Evolutionary conservation across 257 asterid species (phyloP).

Genomic region (Fraxinus excelsior): DNA sequence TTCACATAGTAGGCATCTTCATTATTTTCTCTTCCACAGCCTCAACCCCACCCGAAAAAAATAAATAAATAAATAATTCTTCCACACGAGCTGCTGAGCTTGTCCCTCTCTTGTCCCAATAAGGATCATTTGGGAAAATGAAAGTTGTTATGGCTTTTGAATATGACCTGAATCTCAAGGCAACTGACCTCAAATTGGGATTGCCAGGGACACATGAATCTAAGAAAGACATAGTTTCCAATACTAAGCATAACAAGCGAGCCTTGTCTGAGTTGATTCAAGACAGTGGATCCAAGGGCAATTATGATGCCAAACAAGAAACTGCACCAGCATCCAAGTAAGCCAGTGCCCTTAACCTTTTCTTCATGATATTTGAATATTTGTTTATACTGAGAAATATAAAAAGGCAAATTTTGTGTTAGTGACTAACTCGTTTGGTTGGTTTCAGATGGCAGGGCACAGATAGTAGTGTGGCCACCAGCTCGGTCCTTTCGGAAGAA

Average conservation of each 20-base stretch:
- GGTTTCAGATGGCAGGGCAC: conserved; percentile 51
- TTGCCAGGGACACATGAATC: conserved; percentile 64
- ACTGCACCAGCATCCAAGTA: conserved; percentile 65
- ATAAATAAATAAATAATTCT: conserved; percentile 26
- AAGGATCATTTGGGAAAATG: conserved; percentile 27
- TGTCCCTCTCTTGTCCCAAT: conserved; percentile 72
- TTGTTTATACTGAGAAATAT: background rate
- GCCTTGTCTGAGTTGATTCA: conserved; percentile 40
- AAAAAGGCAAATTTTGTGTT: background rate
- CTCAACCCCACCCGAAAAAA: conserved; percentile 23
- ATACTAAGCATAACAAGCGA: conserved; percentile 48
- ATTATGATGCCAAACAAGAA: conserved; percentile 33
- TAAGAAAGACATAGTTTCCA: conserved; percentile 32
- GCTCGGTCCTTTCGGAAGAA: conserved; percentile 66
- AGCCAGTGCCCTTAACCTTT: conserved; percentile 13
- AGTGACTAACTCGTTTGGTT: conserved; percentile 1
- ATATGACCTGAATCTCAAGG: conserved; percentile 60
- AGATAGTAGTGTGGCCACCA: conserved; percentile 93
- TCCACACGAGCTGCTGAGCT: conserved; percentile 61
- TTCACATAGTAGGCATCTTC: conserved; percentile 37
- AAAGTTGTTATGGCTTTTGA: conserved; percentile 32
- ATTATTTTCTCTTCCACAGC: conserved; percentile 12
- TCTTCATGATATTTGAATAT: background rate
- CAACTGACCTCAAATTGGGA: conserved; percentile 83
- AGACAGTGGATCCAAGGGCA: conserved; percentile 27